Conservation (phyloP, 192 early-diverging fungal species). For the Hyaloraphidium curvatum region DNA sequence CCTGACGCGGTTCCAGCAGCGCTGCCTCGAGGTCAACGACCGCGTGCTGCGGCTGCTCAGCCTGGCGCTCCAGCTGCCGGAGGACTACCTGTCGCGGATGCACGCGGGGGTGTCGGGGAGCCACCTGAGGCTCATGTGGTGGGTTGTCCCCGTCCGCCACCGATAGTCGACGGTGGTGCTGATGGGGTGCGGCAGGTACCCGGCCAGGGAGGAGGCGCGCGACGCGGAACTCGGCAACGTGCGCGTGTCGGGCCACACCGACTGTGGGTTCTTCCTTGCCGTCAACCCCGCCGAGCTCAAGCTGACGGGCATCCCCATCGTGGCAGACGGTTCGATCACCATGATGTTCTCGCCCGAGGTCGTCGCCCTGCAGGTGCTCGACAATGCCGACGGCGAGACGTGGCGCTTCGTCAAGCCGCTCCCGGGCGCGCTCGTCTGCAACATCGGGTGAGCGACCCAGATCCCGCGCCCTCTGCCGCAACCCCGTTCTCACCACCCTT, state of each 20-base stretch:
- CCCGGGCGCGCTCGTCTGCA: not conserved
- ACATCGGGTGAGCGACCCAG: too few relatives aligned
- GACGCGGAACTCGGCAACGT: not conserved
- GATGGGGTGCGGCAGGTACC: not conserved
- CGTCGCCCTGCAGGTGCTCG: not conserved
- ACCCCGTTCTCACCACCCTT: too few relatives aligned
- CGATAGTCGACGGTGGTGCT: not conserved
- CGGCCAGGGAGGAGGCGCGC: not conserved
- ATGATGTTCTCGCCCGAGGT: not conserved
- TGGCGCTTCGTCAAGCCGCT: not conserved
- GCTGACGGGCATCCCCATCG: too few relatives aligned
- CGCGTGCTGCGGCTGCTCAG: too few relatives aligned
- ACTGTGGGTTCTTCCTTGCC: not conserved
- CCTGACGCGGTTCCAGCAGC: too few relatives aligned
- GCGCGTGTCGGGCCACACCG: not conserved
- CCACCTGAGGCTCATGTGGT: not conserved
- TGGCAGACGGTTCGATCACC: too few relatives aligned
- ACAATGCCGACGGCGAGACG: too few relatives aligned
- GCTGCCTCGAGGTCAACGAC: too few relatives aligned
- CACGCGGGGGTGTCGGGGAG: not conserved
- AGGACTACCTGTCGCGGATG: too few relatives aligned
- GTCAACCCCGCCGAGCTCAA: too few relatives aligned
- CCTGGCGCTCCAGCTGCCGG: too few relatives aligned
- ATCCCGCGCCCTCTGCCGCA: too few relatives aligned
- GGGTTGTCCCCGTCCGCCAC: not conserved